Percentiles rank a stretch among this genome's conserved stretches.
These are phyloP conservation scores for Rubus parviflorus DNA, from an alignment of 306 rosid genomes.

Conservation along the genomic window DNA sequence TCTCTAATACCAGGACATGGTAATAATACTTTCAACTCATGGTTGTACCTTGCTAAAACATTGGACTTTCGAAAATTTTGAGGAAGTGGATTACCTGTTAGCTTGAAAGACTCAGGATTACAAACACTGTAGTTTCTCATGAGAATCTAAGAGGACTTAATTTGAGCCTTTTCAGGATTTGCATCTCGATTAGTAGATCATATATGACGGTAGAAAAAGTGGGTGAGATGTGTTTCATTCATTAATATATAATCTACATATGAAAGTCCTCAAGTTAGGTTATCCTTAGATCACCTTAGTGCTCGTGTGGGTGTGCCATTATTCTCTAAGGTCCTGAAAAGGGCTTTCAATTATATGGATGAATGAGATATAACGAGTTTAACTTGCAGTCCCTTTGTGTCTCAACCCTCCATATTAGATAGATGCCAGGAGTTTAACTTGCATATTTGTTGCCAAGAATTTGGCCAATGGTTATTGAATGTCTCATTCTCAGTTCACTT, in stretches of 20 bases:
- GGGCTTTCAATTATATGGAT: neutral
- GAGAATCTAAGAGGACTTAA: neutral
- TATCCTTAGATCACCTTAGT: neutral
- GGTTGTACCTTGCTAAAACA: slow-evolving; percentile 16
- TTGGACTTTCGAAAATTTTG: slow-evolving; percentile 10
- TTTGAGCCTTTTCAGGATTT: neutral
- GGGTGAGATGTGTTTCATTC: neutral
- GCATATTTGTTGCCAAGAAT: neutral
- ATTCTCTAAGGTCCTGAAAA: neutral
- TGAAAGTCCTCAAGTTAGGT: neutral
- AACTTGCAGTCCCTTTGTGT: neutral
- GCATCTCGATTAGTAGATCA: neutral
- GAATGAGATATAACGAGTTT: neutral
- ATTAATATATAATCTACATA: neutral
- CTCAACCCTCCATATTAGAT: too few relatives aligned
- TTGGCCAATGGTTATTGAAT: neutral
- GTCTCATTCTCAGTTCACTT: neutral
- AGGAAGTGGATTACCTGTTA: neutral
- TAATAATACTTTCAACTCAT: slow-evolving; percentile 38
- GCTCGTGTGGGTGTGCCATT: neutral
- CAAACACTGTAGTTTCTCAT: neutral
- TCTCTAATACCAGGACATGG: slow-evolving; percentile 98
- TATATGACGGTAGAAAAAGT: neutral
- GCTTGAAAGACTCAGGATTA: neutral
- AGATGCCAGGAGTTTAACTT: too few relatives aligned